Evolutionary conservation across 805 yeast genomes (phyloP), one percentile per base, ranked within the genome.

Genomic region (Schizosaccharomyces japonicus): DNA sequence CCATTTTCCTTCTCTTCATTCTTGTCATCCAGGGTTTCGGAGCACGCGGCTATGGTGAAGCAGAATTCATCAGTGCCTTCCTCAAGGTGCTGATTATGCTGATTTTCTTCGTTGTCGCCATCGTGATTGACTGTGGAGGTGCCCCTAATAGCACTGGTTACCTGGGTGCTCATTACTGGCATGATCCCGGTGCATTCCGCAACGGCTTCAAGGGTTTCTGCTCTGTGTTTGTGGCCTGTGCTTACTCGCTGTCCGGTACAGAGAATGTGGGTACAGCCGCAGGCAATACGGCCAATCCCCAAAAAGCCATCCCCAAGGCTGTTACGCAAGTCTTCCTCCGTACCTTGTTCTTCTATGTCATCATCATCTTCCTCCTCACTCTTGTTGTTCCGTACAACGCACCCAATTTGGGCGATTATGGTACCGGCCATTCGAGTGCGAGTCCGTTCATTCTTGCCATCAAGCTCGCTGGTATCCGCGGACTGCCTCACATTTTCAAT

Each of bases 371-470:
- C 52, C 66, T 67, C 54, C 69, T 63, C 55, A 75, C 80, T 42
- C 72, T 78, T 53, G 63, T 78, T 52, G 83, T 78, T 29, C 81
- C 81, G 11, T 75, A 66, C 55, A 62, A 63, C 49, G 70, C 70
- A 50, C 71, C 52, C 62, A 73, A 49, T 56, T 72, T 28, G 49
- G 61, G 5, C 50, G 71, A n/a, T n/a, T n/a, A 72, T 50, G 64
- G 70, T 28, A 59, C 69, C 44, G 69, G 66, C 73, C 69, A 71
- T 52, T 78, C 78, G 40, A 62, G 75, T 13, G 80, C 83, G 10
- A 78, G 85, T 13, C 87, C 90, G 13, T 79, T 79, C 54, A 87
- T 79, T 48, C 73, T 80, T 61, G 80, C 87, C 29, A 71, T 78
- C 49, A 64, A 60, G 30, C 66, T 68, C 45, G 79, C 78, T 26